A percentile compares a stretch with the other conserved stretches of the same genome.
Conservation (phyloP, 1,284 basidiomycete species). For the Fistulina hepatica region DNA sequence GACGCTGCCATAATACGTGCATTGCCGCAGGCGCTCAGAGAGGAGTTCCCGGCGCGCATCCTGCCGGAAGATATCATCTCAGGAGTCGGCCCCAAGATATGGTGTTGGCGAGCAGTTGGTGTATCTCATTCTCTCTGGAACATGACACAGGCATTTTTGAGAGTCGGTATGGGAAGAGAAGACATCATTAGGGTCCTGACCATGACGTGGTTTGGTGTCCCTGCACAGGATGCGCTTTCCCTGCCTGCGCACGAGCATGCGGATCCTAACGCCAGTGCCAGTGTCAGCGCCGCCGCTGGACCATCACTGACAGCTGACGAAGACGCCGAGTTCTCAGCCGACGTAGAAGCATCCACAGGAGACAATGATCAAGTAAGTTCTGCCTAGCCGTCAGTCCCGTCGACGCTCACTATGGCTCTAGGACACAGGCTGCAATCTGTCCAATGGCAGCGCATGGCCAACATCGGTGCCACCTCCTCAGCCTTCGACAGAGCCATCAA, state of each 20-base stretch:
- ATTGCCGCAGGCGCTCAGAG: slow-evolving; percentile 49
- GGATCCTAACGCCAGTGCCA: slow-evolving; percentile 18
- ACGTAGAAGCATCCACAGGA: slow-evolving; percentile 19
- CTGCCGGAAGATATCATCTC: slow-evolving; percentile 42
- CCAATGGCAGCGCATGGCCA: background rate
- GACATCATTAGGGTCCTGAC: slow-evolving; percentile 44
- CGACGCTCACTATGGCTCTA: background rate
- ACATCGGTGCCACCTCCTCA: background rate
- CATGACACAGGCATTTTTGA: slow-evolving; percentile 46
- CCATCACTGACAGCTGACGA: slow-evolving; percentile 1
- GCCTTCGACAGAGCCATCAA: background rate
- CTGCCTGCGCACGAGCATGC: slow-evolving; percentile 22
- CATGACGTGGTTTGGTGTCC: slow-evolving; percentile 43
- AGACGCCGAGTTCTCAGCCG: slow-evolving; percentile 5
- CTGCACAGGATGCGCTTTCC: slow-evolving; percentile 8
- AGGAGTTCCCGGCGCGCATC: slow-evolving; percentile 59
- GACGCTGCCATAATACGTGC: slow-evolving; percentile 57
- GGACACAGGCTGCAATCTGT: slow-evolving; percentile 6
- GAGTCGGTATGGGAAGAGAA: slow-evolving; percentile 45
- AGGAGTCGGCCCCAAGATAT: slow-evolving; percentile 44
- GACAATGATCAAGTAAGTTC: slow-evolving; percentile 1
- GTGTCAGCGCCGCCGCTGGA: background rate
- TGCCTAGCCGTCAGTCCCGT: background rate
- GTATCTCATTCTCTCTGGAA: slow-evolving; percentile 60
- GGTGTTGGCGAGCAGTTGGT: slow-evolving; percentile 63